Base-by-base conservation (phyloP, 2,329 filamentous ascomycete genomes). In the Venturia carpophila region DNA sequence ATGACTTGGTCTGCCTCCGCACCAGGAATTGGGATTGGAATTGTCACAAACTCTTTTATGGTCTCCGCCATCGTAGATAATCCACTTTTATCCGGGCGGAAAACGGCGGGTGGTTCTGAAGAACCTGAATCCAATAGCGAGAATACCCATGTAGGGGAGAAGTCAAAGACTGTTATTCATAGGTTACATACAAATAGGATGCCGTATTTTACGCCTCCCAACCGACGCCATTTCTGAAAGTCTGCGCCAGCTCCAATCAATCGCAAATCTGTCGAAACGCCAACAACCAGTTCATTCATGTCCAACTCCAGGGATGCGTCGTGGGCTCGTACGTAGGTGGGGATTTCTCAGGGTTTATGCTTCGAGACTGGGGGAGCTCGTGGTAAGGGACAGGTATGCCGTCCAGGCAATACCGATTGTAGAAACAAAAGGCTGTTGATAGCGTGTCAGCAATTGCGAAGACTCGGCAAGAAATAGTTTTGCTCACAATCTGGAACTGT, bases 351-450 rank as follows among this genome's bases (percentile, higher is more conserved):
- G 21, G 11, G 15, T 34, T 58, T 21, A 58, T 58, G 52, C 52
- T 58, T 58, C 52, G 19, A 37, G 52, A 15, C 19, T 58, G 15
- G 27, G 15, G 17, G 52, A 19, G 24, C 30, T 58, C 52, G 52
- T 58, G 5, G 89, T 90, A 63, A 99, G 83, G 2, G 92, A 97
- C 13, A 99, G 85, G 76, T 97, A 99, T 24, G 92, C 93, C 13
- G 94, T 97, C 94, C 93, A 97, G 42, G 92, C 92, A 71, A 97
- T 97, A 82, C 93, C 93, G 65, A 99, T 79, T 10, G 91, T 95
- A 19, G 93, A 97, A 10, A 97, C 93, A 74, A 99, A 97, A 0
- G 93, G 93, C 92, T 96, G 56, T 60, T 3, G 27, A 62, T 27
- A 13, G 47, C 19, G 27, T 30, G 41, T 65, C 43, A 65, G 64